Evolutionary conservation across 495 filamentous ascomycete species (phyloP).

Genomic region (Hyphodiscus hymeniophilus): DNA sequence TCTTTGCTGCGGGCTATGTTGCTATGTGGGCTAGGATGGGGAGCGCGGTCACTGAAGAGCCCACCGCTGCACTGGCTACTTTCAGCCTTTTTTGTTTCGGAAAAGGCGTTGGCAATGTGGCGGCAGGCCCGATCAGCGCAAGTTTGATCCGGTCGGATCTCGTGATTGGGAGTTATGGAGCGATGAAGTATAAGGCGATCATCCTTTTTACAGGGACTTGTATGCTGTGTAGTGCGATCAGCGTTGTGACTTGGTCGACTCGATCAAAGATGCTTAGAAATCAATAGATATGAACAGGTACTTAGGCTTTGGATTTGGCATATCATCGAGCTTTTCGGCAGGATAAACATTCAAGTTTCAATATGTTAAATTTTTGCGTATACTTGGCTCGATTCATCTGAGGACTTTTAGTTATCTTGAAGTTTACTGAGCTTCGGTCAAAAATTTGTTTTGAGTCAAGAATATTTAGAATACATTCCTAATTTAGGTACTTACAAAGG

Average conservation of each 20-base stretch:
- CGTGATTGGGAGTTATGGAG: slow-evolving; percentile 33
- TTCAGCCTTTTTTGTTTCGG: slow-evolving; percentile 29
- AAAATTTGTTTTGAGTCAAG: too few relatives aligned
- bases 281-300: too few relatives aligned
- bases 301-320: too few relatives aligned
- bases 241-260: slow-evolving; percentile 12
- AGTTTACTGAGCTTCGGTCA: too few relatives aligned
- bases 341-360: too few relatives aligned
- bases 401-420: too few relatives aligned
- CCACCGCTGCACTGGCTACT: slow-evolving; percentile 41
- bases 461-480: too few relatives aligned
- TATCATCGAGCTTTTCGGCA: too few relatives aligned
- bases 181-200: slow-evolving; percentile 38
- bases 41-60: slow-evolving; percentile 22
- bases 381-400: too few relatives aligned
- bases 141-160: slow-evolving; percentile 25
- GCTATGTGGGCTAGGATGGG: slow-evolving; percentile 26
- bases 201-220: slow-evolving; percentile 44
- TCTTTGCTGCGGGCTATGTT: slow-evolving; percentile 30
- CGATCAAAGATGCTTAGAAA: too few relatives aligned
- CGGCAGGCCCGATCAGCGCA: slow-evolving; percentile 27
- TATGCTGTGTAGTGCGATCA: slow-evolving; percentile 8
- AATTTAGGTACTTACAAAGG: too few relatives aligned
- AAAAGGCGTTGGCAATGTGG: slow-evolving; percentile 31
- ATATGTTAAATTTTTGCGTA: too few relatives aligned